These are phyloP conservation scores for Amanita polypyramis DNA, from an alignment of 768 basidiomycete genomes.

Conservation along the genomic window DNA sequence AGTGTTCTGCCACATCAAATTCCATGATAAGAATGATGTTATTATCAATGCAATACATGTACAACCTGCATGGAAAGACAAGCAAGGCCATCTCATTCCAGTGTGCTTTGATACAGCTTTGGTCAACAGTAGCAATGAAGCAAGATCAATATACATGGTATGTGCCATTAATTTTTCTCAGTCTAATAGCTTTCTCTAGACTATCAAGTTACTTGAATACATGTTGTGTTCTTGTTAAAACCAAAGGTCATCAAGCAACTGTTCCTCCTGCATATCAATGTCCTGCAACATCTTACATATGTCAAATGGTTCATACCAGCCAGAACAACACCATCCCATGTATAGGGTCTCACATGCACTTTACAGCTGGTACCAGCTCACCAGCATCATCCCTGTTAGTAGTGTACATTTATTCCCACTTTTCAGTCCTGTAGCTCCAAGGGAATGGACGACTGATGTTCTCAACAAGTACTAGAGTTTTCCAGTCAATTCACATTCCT, in stretches of 20 bases:
- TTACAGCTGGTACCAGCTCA: slow-evolving; percentile 8
- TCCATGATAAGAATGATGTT: slow-evolving; percentile 11
- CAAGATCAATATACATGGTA: slow-evolving; percentile 6
- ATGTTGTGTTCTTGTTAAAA: slow-evolving; percentile 17
- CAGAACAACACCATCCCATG: slow-evolving; percentile 11
- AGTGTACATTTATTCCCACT: slow-evolving; percentile 17
- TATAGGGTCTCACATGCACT: slow-evolving; percentile 10
- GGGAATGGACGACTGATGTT: slow-evolving; percentile 4
- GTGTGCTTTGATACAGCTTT: slow-evolving; percentile 21
- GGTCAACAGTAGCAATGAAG: slow-evolving; percentile 3
- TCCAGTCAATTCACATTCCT: slow-evolving; percentile 1
- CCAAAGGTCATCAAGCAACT: slow-evolving; percentile 3
- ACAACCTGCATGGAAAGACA: slow-evolving; percentile 7
- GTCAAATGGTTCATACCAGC: slow-evolving; percentile 18
- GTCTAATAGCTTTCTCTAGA: slow-evolving; percentile 8
- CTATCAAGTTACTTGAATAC: slow-evolving; percentile 17
- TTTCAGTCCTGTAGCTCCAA: slow-evolving; percentile 4
- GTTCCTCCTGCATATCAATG: slow-evolving; percentile 4
- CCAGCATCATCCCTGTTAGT: slow-evolving; percentile 17
- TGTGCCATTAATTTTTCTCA: too few species aligned
- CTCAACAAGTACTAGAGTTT: background rate
- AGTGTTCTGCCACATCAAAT: slow-evolving; percentile 23
- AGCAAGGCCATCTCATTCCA: slow-evolving; percentile 7
- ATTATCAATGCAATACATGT: slow-evolving; percentile 20
- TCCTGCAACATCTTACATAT: slow-evolving; percentile 16